phyloP scores from a whole-genome alignment of 2,329 filamentous ascomycete species.

The Dactylella cylindrospora region DNA sequence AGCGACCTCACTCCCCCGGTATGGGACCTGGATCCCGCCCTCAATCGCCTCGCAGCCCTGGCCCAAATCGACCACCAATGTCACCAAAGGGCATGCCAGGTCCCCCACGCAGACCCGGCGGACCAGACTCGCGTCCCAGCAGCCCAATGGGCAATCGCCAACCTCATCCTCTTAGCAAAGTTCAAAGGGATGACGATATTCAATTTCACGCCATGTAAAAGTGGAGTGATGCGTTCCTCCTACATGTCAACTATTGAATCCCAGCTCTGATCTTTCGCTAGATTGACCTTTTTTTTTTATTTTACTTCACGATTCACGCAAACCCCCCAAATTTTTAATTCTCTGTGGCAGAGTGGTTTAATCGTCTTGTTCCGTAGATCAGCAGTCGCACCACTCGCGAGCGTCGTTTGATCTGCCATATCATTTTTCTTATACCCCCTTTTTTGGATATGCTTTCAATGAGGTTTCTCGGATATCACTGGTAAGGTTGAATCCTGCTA shows the following conservation, averaged over 20 bases:
- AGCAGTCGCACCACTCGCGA: too few relatives aligned
- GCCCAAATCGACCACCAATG: conserved; percentile 39
- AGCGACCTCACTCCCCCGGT: conserved; percentile 35
- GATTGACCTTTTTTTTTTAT: background rate
- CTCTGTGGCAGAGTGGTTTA: too few relatives aligned
- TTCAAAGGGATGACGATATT: conserved; percentile 33
- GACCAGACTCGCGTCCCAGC: conserved; percentile 28
- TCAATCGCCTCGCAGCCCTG: conserved; percentile 41
- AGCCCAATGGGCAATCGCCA: conserved; percentile 36
- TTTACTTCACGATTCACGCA: too few relatives aligned
- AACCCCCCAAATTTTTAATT: too few relatives aligned
- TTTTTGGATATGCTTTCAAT: conserved; percentile 19
- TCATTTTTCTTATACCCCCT: background rate
- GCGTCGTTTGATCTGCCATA: too few relatives aligned
- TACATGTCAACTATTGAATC: too few relatives aligned
- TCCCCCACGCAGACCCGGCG: conserved; percentile 32
- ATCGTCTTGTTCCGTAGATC: too few relatives aligned
- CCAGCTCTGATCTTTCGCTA: too few relatives aligned
- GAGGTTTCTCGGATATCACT: conserved; percentile 25
- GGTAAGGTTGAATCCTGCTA: conserved; percentile 14
- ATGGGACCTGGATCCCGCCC: conserved; percentile 32
- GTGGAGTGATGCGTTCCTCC: background rate
- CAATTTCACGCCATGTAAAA: conserved; percentile 43
- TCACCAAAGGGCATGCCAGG: conserved; percentile 43
- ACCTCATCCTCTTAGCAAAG: conserved; percentile 40